Evolutionary conservation across 2,329 filamentous ascomycete species (phyloP), one percentile per base, ranked within the genome.

Genomic region (Penicillium hordei): DNA sequence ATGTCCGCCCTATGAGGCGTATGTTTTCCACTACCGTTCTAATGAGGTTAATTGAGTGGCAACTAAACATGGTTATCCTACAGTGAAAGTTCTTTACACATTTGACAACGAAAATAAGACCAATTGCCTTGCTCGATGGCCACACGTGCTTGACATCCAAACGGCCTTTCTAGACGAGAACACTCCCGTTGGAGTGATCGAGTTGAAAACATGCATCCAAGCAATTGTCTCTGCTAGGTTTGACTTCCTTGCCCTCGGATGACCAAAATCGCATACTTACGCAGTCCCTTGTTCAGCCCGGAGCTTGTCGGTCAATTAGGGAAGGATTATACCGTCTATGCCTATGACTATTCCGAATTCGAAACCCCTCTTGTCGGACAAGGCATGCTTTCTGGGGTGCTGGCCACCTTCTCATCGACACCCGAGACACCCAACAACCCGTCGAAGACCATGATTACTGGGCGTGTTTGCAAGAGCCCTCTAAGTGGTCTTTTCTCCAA

Each of bases 21-120:
- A 85, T 73, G 86, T 78, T 43, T 48, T 33, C 42, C 39, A 48
- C 48, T 48, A 15, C 49, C 55, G 27, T 56, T 21, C 44, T 49
- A 38, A n/a, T 48, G 17, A 48, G 29, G 13, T 21, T 8, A 21
- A n/a, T 29, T 40, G 44, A 19, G 45, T 50, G 15, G 34, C 52
- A 40, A 55, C 55, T 69, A 70, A 62, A 66, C 29, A 48, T 36
- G 19, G 34, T 49, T 12, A 39, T 23, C 49, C 62, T 60, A 54
- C 75, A 96, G 93, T 97, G 76, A 97, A 97, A 82, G 89, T 97
- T 49, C 87, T 96, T 60, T 99, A 97, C 77, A 96, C 92, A 33
- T 97, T 97, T 77, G 93, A 97, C 74, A 87, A 88, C 71, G 88
- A 93, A 65, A 89, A 86, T 77, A 92, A 92, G 76, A 88, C 91